Conservation (phyloP, 768 basidiomycete species). For the Auriscalpium orientale region DNA sequence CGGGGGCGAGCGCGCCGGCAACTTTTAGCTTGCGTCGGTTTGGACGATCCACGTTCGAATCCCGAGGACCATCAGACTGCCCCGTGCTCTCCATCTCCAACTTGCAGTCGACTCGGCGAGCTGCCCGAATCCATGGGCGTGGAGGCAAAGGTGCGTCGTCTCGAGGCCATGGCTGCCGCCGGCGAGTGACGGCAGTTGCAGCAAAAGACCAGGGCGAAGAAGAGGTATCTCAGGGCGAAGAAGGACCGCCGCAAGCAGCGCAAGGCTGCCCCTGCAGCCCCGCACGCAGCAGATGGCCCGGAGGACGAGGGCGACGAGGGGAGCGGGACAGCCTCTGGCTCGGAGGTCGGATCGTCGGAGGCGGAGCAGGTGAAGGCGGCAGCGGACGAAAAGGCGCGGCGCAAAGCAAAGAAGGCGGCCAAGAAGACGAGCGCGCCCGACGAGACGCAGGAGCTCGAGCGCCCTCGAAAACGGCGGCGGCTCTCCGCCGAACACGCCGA, state of each 20-base stretch:
- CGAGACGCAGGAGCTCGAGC: conserved; percentile 1
- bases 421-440: conserved; percentile 4
- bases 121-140: background rate
- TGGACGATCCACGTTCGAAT: too few species aligned
- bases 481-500: background rate
- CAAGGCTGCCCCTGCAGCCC: conserved; percentile 25
- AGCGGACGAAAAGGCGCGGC: background rate
- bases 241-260: conserved; percentile 53
- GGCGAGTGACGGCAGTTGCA: conserved; percentile 15
- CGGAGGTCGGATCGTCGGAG: conserved; percentile 4
- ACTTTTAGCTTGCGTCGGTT: too few species aligned
- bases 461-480: conserved; percentile 36
- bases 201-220: conserved; percentile 65
- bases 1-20: too few species aligned
- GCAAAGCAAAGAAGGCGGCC: conserved; percentile 4
- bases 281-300: conserved; percentile 8
- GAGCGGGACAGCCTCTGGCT: conserved; percentile 14
- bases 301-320: conserved; percentile 18
- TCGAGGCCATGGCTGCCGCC: background rate
- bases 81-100: too few species aligned
- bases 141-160: conserved; percentile 13
- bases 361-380: conserved; percentile 3
- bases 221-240: conserved; percentile 68
- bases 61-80: too few species aligned
- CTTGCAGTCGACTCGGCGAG: too few species aligned